phyloP scores from a whole-genome alignment of 2,329 filamentous ascomycete species.

The Trichoderma koningii region DNA sequence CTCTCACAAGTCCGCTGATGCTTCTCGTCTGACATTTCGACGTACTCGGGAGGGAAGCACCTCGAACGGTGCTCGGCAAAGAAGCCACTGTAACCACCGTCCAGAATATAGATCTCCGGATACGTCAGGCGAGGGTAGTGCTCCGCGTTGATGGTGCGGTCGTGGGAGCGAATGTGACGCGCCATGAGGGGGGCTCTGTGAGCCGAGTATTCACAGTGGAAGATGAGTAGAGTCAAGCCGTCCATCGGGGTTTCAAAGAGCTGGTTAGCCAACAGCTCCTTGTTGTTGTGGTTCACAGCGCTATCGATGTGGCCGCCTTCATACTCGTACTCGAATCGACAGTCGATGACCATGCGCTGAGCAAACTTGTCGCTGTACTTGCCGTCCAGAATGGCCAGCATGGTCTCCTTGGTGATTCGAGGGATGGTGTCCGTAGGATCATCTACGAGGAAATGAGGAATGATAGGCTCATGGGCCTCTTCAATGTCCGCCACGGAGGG shows the following conservation, averaged over 20 bases:
- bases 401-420: slow-evolving; percentile 77
- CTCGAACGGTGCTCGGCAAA: slow-evolving; percentile 75
- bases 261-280: slow-evolving; percentile 77
- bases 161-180: slow-evolving; percentile 84
- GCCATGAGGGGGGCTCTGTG: slow-evolving; percentile 97
- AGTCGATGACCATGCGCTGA: slow-evolving; percentile 87
- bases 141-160: slow-evolving; percentile 82
- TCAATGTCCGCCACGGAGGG: slow-evolving; percentile 84
- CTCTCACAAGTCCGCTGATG: slow-evolving; percentile 92
- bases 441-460: slow-evolving; percentile 82
- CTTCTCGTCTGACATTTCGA: slow-evolving; percentile 92
- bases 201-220: slow-evolving; percentile 98
- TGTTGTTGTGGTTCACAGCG: slow-evolving; percentile 96
- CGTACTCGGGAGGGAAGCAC: slow-evolving; percentile 93
- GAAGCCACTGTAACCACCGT: slow-evolving; percentile 94
- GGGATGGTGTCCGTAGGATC: slow-evolving; percentile 84
- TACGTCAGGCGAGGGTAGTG: slow-evolving; percentile 88
- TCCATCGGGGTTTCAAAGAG: slow-evolving; percentile 71
- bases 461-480: slow-evolving; percentile 68
- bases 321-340: slow-evolving; percentile 98
- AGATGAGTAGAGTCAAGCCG: slow-evolving; percentile 78
- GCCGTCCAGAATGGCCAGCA: slow-evolving; percentile 85
- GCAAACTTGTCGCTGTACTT: slow-evolving; percentile 76
- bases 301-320: slow-evolving; percentile 93
- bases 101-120: slow-evolving; percentile 94